phyloP scores from a whole-genome alignment of 163 green algal species.

The Scenedesmus sp. region DNA sequence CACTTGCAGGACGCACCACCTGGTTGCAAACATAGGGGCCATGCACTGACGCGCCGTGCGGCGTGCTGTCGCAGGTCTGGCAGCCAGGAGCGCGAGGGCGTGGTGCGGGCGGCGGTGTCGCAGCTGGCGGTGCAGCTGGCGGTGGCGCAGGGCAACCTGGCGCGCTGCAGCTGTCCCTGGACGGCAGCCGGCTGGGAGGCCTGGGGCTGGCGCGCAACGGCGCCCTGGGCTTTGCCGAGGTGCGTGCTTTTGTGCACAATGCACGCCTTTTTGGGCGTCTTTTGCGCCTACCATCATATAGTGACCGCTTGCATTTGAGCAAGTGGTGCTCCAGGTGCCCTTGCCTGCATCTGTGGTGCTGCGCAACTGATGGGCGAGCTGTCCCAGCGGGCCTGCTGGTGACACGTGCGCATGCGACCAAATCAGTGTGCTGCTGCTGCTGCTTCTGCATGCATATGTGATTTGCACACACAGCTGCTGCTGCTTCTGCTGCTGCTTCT shows the following conservation, averaged over 20 bases:
- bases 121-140: slow-evolving; percentile 37
- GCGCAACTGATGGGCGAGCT: too few species aligned
- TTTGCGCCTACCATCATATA: too few species aligned
- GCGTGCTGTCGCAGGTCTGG: slow-evolving; percentile 7
- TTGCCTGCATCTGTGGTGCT: too few species aligned
- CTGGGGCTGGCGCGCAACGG: slow-evolving; percentile 58
- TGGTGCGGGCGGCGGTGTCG: slow-evolving; percentile 29
- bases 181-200: slow-evolving; percentile 62
- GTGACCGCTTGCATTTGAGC: too few species aligned
- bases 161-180: slow-evolving; percentile 56
- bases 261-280: too few species aligned
- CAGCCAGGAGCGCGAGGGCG: slow-evolving; percentile 11
- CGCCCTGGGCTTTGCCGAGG: slow-evolving; percentile 61
- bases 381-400: slow-evolving; percentile 38
- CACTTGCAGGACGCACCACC: too few species aligned
- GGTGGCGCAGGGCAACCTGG: slow-evolving; percentile 35
- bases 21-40: not conserved
- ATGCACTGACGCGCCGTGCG: not conserved
- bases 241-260: slow-evolving; percentile 41
- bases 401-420: not conserved
- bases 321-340: too few species aligned
- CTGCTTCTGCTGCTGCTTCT: not conserved
- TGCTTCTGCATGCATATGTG: not conserved
- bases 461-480: not conserved
- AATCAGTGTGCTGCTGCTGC: too few species aligned